phyloP scores from a whole-genome alignment of 352 stramenopile species.

The Blastocystis sp. region DNA sequence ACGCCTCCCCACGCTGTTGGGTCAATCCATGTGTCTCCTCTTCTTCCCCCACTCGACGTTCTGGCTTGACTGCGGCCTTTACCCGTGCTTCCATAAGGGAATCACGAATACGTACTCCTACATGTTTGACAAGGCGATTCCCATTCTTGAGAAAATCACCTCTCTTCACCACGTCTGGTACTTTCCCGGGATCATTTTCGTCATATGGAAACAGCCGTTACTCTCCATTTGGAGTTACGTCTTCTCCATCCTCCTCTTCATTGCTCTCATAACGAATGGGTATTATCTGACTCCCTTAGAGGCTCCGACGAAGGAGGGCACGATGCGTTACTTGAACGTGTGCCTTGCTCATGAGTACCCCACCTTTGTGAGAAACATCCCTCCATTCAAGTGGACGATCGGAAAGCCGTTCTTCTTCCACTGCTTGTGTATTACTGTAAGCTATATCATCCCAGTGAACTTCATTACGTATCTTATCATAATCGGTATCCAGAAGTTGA shows the following conservation, averaged over 20 bases:
- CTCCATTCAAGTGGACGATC: conserved; percentile 68
- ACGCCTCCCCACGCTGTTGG: conserved; percentile 41
- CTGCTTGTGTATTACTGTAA: conserved; percentile 5
- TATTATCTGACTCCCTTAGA: conserved; percentile 39
- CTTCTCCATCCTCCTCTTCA: conserved; percentile 63
- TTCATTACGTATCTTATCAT: conserved; percentile 51
- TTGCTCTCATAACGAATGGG: conserved; percentile 13
- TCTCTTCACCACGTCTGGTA: conserved; percentile 72
- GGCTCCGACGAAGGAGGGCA: conserved; percentile 22
- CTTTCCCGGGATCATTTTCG: conserved; percentile 57
- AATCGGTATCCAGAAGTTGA: conserved; percentile 17
- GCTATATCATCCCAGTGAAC: conserved; percentile 54
- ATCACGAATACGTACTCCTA: conserved; percentile 9
- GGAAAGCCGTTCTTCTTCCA: conserved; percentile 42
- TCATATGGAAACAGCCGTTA: conserved; percentile 23
- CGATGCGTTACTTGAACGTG: conserved; percentile 26
- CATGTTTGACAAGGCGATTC: conserved; percentile 56
- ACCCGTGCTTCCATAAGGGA: conserved; percentile 6
- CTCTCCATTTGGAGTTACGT: conserved; percentile 46
- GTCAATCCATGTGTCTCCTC: conserved; percentile 44
- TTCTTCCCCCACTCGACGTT: conserved; percentile 68
- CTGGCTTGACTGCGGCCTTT: conserved; percentile 29
- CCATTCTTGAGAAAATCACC: conserved; percentile 30
- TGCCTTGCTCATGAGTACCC: conserved; percentile 43
- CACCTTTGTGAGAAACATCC: conserved; percentile 48